Base-by-base conservation (phyloP, 352 stramenopile genomes). In the Globisporangium orthogonon region DNA sequence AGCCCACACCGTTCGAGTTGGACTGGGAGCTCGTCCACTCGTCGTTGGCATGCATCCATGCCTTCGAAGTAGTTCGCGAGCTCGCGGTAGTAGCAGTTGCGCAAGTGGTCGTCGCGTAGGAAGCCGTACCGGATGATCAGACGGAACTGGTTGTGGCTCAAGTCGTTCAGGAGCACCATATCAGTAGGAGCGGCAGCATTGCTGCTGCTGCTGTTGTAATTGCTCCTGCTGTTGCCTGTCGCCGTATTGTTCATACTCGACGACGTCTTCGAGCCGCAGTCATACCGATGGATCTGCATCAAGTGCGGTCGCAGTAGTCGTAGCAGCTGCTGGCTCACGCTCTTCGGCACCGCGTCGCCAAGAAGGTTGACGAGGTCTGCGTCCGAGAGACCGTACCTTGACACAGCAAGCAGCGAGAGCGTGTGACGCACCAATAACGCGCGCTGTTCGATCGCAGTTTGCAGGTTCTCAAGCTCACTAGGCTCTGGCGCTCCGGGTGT, bases 121-220 rank as follows among this genome's bases (percentile, higher is more conserved):
- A 88, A 93, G 9, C 80, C 81, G 56, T 87, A 93, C 2, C 84
- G 72, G 15, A 80, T 70, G 44, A 94, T 61, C 9, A 90, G 64
- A 11, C 82, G 66, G 5, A 94, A 57, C 33, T 87, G 78, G 60
- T 92, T 92, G 58, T 94, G 82, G 50, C 77, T 92, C 7, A 94
- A 52, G 45, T 90, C 83, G 44, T 87, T 83, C 4, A 91, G 56
- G 39, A 89, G 68, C 33, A 89, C 57, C n/a, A 54, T 40, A 28
- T 31, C 46, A 9, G 11, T 37, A 7, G 46, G 11, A 50, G 46
- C 9, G 18, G n/a, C 46, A 31, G 54, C 63, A 31, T 33, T 52
- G 29, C 46, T 40, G 30, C 23, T 49, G 33, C 28, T 66, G 50
- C 28, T 44, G 49, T 3, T 33, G 37, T 14, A 23, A 23, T 23